Evolutionary conservation across 2,329 filamentous ascomycete genomes (phyloP).

Genomic region (Aspergillus ochraceoroseus): DNA sequence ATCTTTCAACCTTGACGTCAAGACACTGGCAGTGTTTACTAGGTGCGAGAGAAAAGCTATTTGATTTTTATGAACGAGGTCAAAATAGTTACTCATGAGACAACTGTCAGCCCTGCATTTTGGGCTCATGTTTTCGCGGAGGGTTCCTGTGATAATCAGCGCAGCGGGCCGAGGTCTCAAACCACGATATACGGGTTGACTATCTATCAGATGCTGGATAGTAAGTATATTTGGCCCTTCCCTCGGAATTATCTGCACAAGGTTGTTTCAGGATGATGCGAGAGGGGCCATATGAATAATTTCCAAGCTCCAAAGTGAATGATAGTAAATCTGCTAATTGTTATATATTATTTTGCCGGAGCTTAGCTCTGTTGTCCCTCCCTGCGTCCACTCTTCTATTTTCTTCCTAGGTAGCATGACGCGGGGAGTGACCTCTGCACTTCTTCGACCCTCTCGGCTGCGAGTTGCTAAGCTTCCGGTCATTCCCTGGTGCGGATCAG

Average conservation of each 20-base stretch:
- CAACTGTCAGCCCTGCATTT: too few relatives aligned
- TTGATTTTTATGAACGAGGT: too few relatives aligned
- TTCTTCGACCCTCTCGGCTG: too few relatives aligned
- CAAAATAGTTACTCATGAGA: too few relatives aligned
- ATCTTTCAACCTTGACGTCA: background rate
- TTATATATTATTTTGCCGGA: too few relatives aligned
- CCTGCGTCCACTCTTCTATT: too few relatives aligned
- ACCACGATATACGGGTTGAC: background rate
- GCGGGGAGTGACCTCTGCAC: too few relatives aligned
- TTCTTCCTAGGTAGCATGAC: too few relatives aligned
- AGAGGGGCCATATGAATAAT: background rate
- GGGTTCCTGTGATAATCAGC: conserved; percentile 1
- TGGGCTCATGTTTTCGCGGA: background rate
- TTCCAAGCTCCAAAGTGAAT: background rate
- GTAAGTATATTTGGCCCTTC: background rate
- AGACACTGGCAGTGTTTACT: background rate
- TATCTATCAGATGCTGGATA: conserved; percentile 7
- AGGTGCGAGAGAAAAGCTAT: background rate
- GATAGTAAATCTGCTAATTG: too few relatives aligned
- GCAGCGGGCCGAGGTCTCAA: conserved; percentile 9
- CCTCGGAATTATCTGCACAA: conserved; percentile 4
- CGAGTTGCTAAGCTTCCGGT: too few relatives aligned
- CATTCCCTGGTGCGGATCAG: too few relatives aligned
- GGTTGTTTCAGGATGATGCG: conserved; percentile 9
- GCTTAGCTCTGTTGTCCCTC: too few relatives aligned